Conservation (phyloP, 352 stramenopile genomes). For the Phytophthora syringae region DNA sequence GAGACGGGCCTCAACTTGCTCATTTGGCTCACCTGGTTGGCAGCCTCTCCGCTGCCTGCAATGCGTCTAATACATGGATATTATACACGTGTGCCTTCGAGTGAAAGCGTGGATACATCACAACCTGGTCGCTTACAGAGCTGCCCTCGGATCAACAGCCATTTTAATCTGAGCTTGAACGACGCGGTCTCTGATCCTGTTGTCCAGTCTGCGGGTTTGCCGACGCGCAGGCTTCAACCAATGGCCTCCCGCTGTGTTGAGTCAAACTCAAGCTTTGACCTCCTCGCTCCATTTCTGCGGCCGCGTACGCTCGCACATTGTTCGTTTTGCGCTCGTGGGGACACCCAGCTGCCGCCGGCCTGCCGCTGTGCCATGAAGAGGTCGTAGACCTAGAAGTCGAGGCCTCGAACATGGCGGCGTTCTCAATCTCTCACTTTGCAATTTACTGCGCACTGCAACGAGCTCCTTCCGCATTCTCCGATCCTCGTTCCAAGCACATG, state of each 20-base stretch:
- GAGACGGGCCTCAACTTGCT: constrained; percentile 11
- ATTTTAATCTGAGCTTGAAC: constrained; percentile 21
- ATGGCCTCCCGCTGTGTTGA: constrained; percentile 13
- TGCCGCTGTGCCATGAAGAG: constrained; percentile 12
- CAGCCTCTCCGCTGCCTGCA: background rate
- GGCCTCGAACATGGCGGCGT: background rate
- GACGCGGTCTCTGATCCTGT: constrained; percentile 1
- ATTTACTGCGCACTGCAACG: constrained; percentile 14
- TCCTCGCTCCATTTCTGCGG: constrained; percentile 21
- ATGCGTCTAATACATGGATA: too few species aligned
- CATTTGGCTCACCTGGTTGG: background rate
- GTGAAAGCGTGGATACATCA: background rate
- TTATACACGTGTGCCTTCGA: background rate
- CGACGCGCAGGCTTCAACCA: constrained; percentile 12
- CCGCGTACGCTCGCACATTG: constrained; percentile 25
- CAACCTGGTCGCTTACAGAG: too few species aligned
- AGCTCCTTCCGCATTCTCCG: too few species aligned
- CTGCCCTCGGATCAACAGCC: background rate
- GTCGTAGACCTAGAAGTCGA: constrained; percentile 19
- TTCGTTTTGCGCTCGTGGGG: background rate
- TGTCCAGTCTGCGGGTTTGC: constrained; percentile 9
- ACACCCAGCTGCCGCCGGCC: constrained; percentile 7
- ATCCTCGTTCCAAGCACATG: constrained; percentile 15
- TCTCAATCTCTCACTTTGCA: constrained; percentile 27
- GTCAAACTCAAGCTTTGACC: too few species aligned